Conservation (phyloP, 129 eudicot species). For the Artemisia argyi region DNA sequence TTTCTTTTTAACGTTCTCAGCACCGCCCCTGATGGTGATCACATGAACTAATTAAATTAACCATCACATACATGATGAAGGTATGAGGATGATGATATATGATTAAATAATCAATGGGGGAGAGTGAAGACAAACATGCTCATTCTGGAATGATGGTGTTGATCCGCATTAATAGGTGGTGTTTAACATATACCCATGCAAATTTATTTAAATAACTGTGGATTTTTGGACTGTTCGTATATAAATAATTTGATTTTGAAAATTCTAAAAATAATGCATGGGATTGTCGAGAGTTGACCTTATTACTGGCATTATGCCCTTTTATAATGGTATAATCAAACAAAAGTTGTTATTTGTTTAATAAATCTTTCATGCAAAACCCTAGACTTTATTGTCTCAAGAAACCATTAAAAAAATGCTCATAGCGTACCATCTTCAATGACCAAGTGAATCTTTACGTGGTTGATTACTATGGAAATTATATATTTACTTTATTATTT, state of each 20-base stretch:
- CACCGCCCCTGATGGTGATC: too few relatives aligned
- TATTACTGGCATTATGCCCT: slow-evolving; percentile 32
- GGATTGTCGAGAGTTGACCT: slow-evolving; percentile 44
- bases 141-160: slow-evolving; percentile 44
- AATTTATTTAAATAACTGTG: slow-evolving; percentile 3
- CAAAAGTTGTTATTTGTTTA: slow-evolving; percentile 26
- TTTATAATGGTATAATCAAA: slow-evolving; percentile 33
- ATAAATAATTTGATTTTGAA: neutral
- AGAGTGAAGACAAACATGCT: slow-evolving; percentile 43
- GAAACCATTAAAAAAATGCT: slow-evolving; percentile 27
- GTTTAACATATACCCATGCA: slow-evolving; percentile 37
- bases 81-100: slow-evolving; percentile 9
- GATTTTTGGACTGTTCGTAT: slow-evolving; percentile 27
- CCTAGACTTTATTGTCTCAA: slow-evolving; percentile 50
- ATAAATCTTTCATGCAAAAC: slow-evolving; percentile 35
- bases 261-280: slow-evolving; percentile 35
- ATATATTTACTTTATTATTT: neutral
- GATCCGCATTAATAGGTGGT: slow-evolving; percentile 45
- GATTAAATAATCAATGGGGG: neutral
- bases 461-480: neutral
- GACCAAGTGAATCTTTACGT: slow-evolving; percentile 30
- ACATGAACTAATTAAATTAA: too few relatives aligned
- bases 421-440: slow-evolving; percentile 27
- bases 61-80: neutral
- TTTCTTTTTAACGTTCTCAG: too few relatives aligned